These are phyloP conservation scores for Fusarium papillatum DNA, from an alignment of 2,329 filamentous ascomycete species.

Conservation along the genomic window DNA sequence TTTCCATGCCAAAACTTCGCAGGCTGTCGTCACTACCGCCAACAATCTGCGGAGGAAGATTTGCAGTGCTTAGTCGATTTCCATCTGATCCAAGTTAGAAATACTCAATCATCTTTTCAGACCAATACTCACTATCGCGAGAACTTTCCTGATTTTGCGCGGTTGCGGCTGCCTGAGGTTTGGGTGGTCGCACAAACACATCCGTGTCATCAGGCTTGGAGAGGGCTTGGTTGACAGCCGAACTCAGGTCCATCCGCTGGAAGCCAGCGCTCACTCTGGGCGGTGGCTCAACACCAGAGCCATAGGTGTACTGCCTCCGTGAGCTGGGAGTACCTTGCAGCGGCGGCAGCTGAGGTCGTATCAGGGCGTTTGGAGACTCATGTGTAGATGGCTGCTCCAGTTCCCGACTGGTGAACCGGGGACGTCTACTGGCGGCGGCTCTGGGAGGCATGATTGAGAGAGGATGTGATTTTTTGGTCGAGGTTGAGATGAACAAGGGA, in stretches of 20 bases:
- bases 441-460: slow-evolving; percentile 41
- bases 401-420: slow-evolving; percentile 35
- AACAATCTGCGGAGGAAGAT: slow-evolving; percentile 5
- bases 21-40: slow-evolving; percentile 48
- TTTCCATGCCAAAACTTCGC: slow-evolving; percentile 53
- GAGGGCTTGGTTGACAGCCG: slow-evolving; percentile 47
- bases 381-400: slow-evolving; percentile 26
- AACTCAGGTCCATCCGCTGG: slow-evolving; percentile 43
- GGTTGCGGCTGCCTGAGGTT: slow-evolving; percentile 6
- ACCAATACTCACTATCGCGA: slow-evolving; percentile 23
- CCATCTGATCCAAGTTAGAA: slow-evolving; percentile 21
- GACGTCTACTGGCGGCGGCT: slow-evolving; percentile 31
- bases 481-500: slow-evolving; percentile 6
- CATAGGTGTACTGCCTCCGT: slow-evolving; percentile 54
- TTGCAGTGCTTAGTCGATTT: neutral
- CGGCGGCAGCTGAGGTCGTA: slow-evolving; percentile 38
- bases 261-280: slow-evolving; percentile 40
- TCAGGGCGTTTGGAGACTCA: slow-evolving; percentile 19
- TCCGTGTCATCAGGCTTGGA: slow-evolving; percentile 32
- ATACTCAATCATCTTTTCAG: neutral
- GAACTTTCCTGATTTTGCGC: slow-evolving; percentile 41
- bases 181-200: slow-evolving; percentile 30
- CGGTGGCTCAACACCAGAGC: slow-evolving; percentile 51
- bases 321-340: slow-evolving; percentile 51
- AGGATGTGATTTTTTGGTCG: neutral